Conservation (phyloP, 495 filamentous ascomycete species). For the Aspergillus asperescens region DNA sequence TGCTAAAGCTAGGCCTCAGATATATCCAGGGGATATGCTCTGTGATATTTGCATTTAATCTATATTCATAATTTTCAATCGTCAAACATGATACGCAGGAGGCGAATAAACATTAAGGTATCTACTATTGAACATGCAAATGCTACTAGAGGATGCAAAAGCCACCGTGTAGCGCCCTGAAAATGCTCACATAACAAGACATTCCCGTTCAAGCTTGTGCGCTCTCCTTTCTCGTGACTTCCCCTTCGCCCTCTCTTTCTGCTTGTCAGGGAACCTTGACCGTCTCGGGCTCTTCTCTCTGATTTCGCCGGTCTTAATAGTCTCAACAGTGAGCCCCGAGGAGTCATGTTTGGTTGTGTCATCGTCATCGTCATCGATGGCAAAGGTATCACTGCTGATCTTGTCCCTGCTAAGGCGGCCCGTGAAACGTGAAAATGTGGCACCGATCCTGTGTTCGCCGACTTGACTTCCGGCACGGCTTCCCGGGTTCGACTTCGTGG, state of each 20-base stretch:
- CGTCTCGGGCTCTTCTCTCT: constrained; percentile 32
- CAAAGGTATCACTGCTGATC: constrained; percentile 26
- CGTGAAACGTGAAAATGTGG: constrained; percentile 61
- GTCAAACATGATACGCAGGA: background rate
- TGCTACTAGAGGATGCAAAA: background rate
- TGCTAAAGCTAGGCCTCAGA: no score
- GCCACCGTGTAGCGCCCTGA: background rate
- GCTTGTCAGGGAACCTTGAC: constrained; percentile 21
- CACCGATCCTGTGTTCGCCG: constrained; percentile 61
- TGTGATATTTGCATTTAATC: no score
- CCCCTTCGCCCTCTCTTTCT: constrained; percentile 32
- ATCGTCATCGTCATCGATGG: constrained; percentile 30
- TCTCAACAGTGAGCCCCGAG: constrained; percentile 20
- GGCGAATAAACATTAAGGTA: background rate
- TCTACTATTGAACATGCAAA: background rate
- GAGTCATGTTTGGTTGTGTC: constrained; percentile 30
- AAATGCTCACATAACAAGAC: constrained; percentile 33
- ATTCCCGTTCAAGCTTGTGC: constrained; percentile 64
- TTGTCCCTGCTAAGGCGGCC: constrained; percentile 48
- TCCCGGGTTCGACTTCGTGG: constrained; percentile 48
- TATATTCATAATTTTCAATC: background rate
- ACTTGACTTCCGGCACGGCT: constrained; percentile 64
- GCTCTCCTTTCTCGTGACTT: constrained; percentile 44
- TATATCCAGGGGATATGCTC: no score
- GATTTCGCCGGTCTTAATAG: constrained; percentile 19